These are phyloP conservation scores for Coemansia sp. DNA, from an alignment of 192 early-diverging fungal genomes.

Conservation along the genomic window DNA sequence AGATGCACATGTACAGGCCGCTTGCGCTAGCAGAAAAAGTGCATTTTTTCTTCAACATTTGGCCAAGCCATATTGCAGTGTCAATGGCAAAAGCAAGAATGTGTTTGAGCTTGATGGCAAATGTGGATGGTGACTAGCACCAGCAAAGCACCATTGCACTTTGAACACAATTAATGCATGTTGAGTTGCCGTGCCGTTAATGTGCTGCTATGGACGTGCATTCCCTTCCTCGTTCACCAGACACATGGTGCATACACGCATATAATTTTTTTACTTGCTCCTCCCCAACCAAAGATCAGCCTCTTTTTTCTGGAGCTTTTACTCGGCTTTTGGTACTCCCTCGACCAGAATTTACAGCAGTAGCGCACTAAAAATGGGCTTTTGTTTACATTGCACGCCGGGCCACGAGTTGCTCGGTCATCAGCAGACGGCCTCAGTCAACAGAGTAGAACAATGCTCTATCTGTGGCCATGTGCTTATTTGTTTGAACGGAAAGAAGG, in stretches of 20 bases:
- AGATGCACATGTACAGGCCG: constrained; percentile 14
- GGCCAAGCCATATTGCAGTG: background rate
- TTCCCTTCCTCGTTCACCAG: constrained; percentile 1
- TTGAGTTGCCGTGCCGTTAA: background rate
- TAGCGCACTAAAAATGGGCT: background rate
- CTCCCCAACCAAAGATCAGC: constrained; percentile 9
- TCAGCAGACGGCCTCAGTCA: constrained; percentile 3
- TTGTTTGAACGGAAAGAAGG: background rate
- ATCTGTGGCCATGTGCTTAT: constrained; percentile 5
- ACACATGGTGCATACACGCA: constrained; percentile 6
- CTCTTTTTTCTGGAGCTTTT: background rate
- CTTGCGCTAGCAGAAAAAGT: constrained; percentile 10
- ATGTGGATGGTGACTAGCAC: background rate
- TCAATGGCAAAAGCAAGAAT: constrained; percentile 1
- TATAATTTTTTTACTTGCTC: background rate
- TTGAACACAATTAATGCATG: constrained; percentile 16
- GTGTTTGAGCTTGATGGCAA: background rate
- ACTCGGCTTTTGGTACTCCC: background rate
- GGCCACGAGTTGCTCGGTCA: constrained; percentile 11
- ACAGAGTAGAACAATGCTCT: constrained; percentile 5
- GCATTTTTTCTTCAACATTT: background rate
- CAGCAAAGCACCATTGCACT: constrained; percentile 8
- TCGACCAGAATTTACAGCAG: background rate
- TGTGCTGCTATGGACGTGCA: background rate
- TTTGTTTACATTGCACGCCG: constrained; percentile 1